phyloP scores from a whole-genome alignment of 2,329 filamentous ascomycete species.

The Pezicula neosporulosa region DNA sequence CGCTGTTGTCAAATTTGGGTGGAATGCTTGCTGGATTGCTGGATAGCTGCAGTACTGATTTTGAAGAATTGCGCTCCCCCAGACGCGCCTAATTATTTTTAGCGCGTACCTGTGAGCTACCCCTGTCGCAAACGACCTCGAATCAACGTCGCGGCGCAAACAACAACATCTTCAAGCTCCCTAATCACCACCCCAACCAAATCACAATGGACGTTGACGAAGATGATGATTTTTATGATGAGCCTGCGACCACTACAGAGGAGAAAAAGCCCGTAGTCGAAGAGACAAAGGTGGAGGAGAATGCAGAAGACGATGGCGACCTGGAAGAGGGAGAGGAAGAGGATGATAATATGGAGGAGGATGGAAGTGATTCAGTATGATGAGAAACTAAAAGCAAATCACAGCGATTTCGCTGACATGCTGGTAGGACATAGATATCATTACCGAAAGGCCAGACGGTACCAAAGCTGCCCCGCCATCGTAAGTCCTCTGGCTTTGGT shows the following conservation, averaged over 20 bases:
- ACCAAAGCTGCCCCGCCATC: slow-evolving; percentile 55
- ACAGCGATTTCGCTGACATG: slow-evolving; percentile 7
- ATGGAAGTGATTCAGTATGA: slow-evolving; percentile 51
- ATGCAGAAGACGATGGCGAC: slow-evolving; percentile 44
- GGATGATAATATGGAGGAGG: slow-evolving; percentile 57
- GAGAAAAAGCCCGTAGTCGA: slow-evolving; percentile 16
- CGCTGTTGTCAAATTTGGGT: neutral
- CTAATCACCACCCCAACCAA: slow-evolving; percentile 2
- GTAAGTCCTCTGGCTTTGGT: slow-evolving; percentile 36
- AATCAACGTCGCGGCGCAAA: neutral
- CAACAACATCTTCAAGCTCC: slow-evolving; percentile 4
- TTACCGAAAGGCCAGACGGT: slow-evolving; percentile 64
- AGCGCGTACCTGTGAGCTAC: neutral
- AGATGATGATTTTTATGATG: slow-evolving; percentile 63
- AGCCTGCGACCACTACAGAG: slow-evolving; percentile 17
- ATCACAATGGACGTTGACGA: slow-evolving; percentile 62
- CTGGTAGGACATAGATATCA: slow-evolving; percentile 61
- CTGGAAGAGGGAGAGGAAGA: slow-evolving; percentile 63
- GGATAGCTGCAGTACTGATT: neutral
- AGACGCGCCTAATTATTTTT: slow-evolving; percentile 1
- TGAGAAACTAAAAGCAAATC: neutral
- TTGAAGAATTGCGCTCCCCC: neutral
- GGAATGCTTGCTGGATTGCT: neutral
- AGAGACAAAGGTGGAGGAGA: slow-evolving; percentile 20
- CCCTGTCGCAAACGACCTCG: neutral